Evolutionary conservation across 345 rosid genomes (phyloP).

Genomic region (Citrus sinensis): DNA sequence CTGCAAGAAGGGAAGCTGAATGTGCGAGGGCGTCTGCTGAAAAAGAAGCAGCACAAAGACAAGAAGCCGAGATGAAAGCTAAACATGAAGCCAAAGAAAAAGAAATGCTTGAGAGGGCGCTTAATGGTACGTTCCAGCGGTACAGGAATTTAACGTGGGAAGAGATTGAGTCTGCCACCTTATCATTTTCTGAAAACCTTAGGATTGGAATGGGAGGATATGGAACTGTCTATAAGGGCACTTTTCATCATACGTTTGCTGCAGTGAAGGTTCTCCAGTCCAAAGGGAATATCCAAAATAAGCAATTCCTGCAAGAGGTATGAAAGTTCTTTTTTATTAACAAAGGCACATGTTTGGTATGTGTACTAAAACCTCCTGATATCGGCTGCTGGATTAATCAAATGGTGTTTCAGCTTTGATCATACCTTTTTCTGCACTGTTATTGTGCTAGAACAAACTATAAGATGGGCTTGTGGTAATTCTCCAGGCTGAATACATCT

Average conservation of each 20-base stretch:
- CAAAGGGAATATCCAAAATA: conserved; percentile 44
- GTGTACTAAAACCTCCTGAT: not conserved
- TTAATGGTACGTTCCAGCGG: conserved; percentile 42
- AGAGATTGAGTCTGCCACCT: conserved; percentile 75
- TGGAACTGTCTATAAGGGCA: conserved; percentile 76
- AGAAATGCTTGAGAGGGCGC: conserved; percentile 63
- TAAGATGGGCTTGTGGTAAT: not conserved
- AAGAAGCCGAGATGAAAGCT: conserved; percentile 58
- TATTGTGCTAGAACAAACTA: not conserved
- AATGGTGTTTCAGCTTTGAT: not conserved
- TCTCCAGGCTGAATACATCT: not conserved
- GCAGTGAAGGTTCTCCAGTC: conserved; percentile 90
- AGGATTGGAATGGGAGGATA: conserved; percentile 79
- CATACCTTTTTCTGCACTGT: too few relatives aligned
- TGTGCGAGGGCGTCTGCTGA: conserved; percentile 36
- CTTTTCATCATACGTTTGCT: conserved; percentile 60
- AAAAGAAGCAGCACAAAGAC: conserved; percentile 53
- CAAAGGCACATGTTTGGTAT: not conserved
- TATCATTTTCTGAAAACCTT: conserved; percentile 67
- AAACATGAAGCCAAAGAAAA: conserved; percentile 56
- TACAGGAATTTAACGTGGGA: conserved; percentile 73
- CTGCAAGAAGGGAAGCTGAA: conserved; percentile 54
- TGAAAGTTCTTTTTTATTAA: not conserved
- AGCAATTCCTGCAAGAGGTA: conserved; percentile 88
- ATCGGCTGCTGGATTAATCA: not conserved